phyloP scores from a whole-genome alignment of 305 asterid genomes.

The Fraxinus paxiana region DNA sequence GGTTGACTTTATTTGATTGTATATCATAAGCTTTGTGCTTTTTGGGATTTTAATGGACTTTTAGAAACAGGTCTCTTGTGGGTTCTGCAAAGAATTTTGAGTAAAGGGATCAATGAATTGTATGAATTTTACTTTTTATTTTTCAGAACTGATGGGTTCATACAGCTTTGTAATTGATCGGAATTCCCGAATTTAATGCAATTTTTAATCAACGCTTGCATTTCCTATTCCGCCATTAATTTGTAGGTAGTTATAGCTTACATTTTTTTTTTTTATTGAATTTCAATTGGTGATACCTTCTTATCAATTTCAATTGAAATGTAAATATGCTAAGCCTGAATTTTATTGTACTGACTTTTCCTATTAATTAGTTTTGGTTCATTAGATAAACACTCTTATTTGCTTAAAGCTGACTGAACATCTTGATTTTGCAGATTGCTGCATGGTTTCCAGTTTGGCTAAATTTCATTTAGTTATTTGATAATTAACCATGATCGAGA shows the following conservation, averaged over 20 bases:
- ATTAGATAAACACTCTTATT: not conserved
- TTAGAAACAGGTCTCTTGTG: not conserved
- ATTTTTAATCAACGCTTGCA: not conserved
- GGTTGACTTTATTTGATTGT: not conserved
- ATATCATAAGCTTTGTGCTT: not conserved
- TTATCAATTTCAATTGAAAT: not conserved
- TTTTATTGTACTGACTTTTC: not conserved
- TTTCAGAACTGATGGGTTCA: not conserved
- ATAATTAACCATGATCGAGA: conserved; percentile 16
- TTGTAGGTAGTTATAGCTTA: not conserved
- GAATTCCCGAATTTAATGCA: not conserved
- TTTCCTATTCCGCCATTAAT: not conserved
- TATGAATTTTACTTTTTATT: not conserved
- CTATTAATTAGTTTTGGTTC: not conserved
- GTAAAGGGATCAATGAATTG: not conserved
- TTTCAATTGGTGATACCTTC: not conserved
- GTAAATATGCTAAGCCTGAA: not conserved
- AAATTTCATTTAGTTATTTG: not conserved
- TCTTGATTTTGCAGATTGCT: conserved; percentile 18
- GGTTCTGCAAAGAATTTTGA: conserved; percentile 1
- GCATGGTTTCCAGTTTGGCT: not conserved
- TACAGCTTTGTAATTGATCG: not conserved
- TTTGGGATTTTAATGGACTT: not conserved
- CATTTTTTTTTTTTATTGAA: not conserved
- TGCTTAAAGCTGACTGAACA: conserved; percentile 12